These are phyloP conservation scores for Epichloe gansuensis DNA, from an alignment of 2,329 filamentous ascomycete species.

Conservation along the genomic window DNA sequence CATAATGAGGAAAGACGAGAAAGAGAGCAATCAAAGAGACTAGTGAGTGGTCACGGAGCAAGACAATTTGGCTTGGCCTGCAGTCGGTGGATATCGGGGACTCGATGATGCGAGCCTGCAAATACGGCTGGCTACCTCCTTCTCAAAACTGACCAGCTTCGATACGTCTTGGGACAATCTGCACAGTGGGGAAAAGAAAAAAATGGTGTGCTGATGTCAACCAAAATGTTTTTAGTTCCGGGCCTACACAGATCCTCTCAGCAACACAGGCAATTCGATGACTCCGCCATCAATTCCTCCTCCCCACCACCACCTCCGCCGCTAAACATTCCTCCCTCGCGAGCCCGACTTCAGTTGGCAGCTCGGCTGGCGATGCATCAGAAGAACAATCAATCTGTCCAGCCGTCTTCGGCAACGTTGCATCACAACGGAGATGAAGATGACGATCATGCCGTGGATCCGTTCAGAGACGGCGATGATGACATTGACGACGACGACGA, in stretches of 20 bases:
- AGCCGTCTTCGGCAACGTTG: slow-evolving; percentile 31
- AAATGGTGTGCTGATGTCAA: slow-evolving; percentile 4
- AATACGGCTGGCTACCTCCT: slow-evolving; percentile 2
- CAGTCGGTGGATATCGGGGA: background rate
- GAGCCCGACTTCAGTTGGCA: slow-evolving; percentile 82
- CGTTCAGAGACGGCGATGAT: slow-evolving; percentile 44
- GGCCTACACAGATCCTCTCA: slow-evolving; percentile 44
- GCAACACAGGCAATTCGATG: slow-evolving; percentile 33
- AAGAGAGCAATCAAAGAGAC: background rate
- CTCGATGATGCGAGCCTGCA: slow-evolving; percentile 1
- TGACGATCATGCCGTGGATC: slow-evolving; percentile 24
- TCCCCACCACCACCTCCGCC: slow-evolving; percentile 61
- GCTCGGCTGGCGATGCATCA: slow-evolving; percentile 68
- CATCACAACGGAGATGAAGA: slow-evolving; percentile 28
- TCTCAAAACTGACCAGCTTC: slow-evolving; percentile 8
- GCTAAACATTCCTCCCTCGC: slow-evolving; percentile 73
- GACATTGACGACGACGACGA: slow-evolving; percentile 35
- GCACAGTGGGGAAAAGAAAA: slow-evolving; percentile 9
- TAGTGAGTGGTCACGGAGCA: background rate
- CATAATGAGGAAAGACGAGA: slow-evolving; percentile 1
- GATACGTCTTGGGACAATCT: slow-evolving; percentile 3
- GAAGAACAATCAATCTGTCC: slow-evolving; percentile 43
- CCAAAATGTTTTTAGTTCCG: slow-evolving; percentile 35
- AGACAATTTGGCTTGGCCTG: background rate
- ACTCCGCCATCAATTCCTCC: slow-evolving; percentile 47